phyloP scores from a whole-genome alignment of 164 flowering plant species.

The Pachysandra terminalis region DNA sequence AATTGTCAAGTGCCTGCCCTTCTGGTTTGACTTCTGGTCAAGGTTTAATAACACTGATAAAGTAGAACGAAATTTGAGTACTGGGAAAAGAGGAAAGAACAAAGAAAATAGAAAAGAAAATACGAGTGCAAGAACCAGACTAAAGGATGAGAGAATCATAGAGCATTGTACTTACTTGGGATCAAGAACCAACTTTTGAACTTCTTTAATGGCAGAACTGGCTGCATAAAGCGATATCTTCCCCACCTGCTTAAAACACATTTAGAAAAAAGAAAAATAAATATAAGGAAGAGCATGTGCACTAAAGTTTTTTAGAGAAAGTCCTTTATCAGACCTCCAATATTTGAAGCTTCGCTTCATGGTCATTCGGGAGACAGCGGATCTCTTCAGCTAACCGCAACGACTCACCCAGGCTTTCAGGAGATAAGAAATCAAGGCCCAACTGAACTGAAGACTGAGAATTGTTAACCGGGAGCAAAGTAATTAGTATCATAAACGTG shows the following conservation, averaged over 20 bases:
- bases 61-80: too few relatives aligned
- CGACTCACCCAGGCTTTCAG: conserved; percentile 67
- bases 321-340: conserved; percentile 57
- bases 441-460: conserved; percentile 85
- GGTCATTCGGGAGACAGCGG: too few relatives aligned
- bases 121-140: too few relatives aligned
- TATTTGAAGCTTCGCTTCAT: conserved; percentile 73
- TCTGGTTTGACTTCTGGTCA: too few relatives aligned
- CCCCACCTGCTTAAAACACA: too few relatives aligned
- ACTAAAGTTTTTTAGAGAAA: conserved; percentile 3
- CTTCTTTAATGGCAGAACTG: conserved; percentile 87
- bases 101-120: not conserved
- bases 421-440: conserved; percentile 83
- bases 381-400: conserved; percentile 65
- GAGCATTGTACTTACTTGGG: conserved; percentile 30
- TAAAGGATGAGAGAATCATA: conserved; percentile 1
- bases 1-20: too few relatives aligned
- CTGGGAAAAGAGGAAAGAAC: too few relatives aligned
- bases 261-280: not conserved
- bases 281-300: not conserved
- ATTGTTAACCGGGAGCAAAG: not conserved
- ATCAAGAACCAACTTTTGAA: too few relatives aligned
- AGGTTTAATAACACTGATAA: too few relatives aligned
- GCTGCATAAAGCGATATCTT: conserved; percentile 92
- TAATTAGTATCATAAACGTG: too few relatives aligned